These are phyloP conservation scores for Coemansia sp. DNA, from an alignment of 192 early-diverging fungal species.

Conservation along the genomic window DNA sequence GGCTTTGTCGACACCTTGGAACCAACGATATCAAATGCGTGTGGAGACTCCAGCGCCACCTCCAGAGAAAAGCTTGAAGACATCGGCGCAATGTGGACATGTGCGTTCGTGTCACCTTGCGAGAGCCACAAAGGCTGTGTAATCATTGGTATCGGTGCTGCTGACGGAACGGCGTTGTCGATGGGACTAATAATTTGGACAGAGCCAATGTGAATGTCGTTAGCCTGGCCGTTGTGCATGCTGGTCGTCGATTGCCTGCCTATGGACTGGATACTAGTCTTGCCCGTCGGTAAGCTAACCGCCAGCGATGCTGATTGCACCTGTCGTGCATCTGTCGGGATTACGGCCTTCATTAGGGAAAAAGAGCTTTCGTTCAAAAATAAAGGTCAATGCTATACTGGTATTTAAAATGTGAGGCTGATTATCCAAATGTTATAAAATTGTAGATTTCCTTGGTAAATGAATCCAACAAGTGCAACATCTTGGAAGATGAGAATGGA, in stretches of 20 bases:
- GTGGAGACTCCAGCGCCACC: constrained; percentile 6
- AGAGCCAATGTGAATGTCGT: not conserved
- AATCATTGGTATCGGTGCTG: not conserved
- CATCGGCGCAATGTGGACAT: not conserved
- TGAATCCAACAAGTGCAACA: not conserved
- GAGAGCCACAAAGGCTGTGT: not conserved
- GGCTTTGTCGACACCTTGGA: constrained; percentile 10
- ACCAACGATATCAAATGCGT: constrained; percentile 20
- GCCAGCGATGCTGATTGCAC: not conserved
- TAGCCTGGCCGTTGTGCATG: not conserved
- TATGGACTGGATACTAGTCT: not conserved
- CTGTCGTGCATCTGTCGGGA: not conserved
- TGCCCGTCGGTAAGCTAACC: not conserved
- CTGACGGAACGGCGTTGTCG: not conserved
- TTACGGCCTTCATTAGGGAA: not conserved
- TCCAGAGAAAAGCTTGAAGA: not conserved
- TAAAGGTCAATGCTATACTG: not conserved
- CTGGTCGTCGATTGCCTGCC: not conserved
- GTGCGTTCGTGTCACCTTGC: not conserved
- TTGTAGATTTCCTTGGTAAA: not conserved
- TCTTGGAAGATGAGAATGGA: not conserved
- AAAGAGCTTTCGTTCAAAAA: not conserved
- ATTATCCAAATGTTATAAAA: not conserved
- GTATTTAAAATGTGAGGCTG: not conserved
- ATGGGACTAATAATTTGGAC: not conserved